These are phyloP conservation scores for Nakazawaea wyomingensis DNA, from an alignment of 805 yeast species.

Conservation along the genomic window DNA sequence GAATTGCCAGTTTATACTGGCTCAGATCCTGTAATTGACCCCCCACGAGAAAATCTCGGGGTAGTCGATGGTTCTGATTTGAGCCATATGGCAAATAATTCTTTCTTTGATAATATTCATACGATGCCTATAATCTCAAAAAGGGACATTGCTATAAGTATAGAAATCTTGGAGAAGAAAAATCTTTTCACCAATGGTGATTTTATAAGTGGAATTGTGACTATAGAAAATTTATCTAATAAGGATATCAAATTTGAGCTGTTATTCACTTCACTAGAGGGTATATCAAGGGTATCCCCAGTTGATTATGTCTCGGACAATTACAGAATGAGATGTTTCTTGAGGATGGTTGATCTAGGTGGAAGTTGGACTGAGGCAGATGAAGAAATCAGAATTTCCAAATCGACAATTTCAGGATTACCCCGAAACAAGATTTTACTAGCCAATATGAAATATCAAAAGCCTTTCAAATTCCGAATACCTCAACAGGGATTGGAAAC, in stretches of 20 bases:
- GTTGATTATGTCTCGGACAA: neutral
- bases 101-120: neutral
- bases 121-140: neutral
- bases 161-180: neutral
- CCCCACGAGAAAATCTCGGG: too few relatives aligned
- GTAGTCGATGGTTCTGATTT: neutral
- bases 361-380: slow-evolving; percentile 39
- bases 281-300: neutral
- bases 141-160: neutral
- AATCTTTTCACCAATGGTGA: neutral
- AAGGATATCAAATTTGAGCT: slow-evolving; percentile 18
- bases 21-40: too few relatives aligned
- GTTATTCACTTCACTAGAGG: neutral
- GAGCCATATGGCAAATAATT: neutral
- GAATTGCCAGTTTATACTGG: neutral
- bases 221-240: neutral
- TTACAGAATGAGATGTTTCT: slow-evolving; percentile 40
- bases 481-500: slow-evolving; percentile 48
- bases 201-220: neutral
- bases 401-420: slow-evolving; percentile 31
- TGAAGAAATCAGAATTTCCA: slow-evolving; percentile 19
- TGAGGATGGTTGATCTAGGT: slow-evolving; percentile 55
- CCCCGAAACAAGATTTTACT: slow-evolving; percentile 37
- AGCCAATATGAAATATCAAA: slow-evolving; percentile 46
- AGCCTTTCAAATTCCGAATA: slow-evolving; percentile 50